Evolutionary conservation across 768 basidiomycete species (phyloP).

Genomic region (Gelatoporia subvermispora): DNA sequence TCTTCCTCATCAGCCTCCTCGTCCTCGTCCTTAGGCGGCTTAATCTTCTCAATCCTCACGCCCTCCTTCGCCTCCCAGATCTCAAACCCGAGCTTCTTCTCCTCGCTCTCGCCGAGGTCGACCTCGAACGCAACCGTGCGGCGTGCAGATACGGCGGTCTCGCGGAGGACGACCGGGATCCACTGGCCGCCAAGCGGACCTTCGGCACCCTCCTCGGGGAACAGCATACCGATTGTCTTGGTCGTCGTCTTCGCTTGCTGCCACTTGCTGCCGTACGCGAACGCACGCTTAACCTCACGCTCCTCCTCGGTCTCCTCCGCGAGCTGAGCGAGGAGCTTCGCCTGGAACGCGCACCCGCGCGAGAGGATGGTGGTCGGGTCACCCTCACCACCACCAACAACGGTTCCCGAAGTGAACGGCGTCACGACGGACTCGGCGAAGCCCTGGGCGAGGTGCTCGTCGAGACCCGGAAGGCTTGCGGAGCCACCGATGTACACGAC

Average conservation of each 20-base stretch:
- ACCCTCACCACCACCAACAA: conserved; percentile 66
- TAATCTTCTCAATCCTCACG: conserved; percentile 56
- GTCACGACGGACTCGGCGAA: conserved; percentile 60
- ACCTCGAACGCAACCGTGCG: conserved; percentile 57
- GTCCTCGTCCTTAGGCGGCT: conserved; percentile 38
- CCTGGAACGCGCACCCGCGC: conserved; percentile 74
- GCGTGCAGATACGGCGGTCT: conserved; percentile 68
- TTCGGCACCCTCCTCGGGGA: conserved; percentile 47
- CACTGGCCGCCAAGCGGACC: conserved; percentile 53
- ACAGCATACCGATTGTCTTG: conserved; percentile 59
- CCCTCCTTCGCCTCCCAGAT: conserved; percentile 75
- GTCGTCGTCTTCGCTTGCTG: conserved; percentile 51
- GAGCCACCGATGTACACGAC: conserved; percentile 79
- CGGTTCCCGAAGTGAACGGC: conserved; percentile 61
- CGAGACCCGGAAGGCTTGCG: conserved; percentile 68
- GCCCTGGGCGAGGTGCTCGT: conserved; percentile 50
- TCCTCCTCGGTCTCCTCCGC: conserved; percentile 36
- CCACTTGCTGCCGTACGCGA: conserved; percentile 36
- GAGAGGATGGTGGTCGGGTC: conserved; percentile 78
- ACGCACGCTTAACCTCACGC: conserved; percentile 47
- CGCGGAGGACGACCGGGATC: conserved; percentile 61
- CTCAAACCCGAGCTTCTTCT: conserved; percentile 56
- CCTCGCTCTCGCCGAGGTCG: conserved; percentile 35
- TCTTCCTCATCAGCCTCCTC: conserved; percentile 50
- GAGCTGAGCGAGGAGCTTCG: conserved; percentile 51